These are phyloP conservation scores for Ustilago sp. DNA, from an alignment of 1,284 basidiomycete genomes.

Conservation along the genomic window DNA sequence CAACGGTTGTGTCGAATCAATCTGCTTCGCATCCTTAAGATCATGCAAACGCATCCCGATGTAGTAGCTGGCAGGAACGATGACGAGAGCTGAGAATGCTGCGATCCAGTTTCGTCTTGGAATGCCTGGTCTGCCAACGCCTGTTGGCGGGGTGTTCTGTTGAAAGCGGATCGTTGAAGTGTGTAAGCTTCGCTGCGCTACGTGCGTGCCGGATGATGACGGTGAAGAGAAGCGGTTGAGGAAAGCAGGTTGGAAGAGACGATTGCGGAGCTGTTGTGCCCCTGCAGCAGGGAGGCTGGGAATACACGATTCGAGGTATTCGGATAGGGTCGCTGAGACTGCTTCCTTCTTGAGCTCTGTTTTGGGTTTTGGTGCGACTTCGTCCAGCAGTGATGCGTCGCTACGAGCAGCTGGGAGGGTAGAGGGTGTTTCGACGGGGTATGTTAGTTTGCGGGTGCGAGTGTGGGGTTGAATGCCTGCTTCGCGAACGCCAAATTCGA, in stretches of 20 bases:
- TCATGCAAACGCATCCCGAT: conserved; percentile 38
- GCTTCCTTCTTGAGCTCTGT: conserved; percentile 20
- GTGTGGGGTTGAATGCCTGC: conserved; percentile 26
- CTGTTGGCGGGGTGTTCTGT: background rate
- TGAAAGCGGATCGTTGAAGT: conserved; percentile 9
- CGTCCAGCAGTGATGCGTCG: background rate
- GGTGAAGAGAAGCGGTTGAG: conserved; percentile 15
- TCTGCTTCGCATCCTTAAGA: conserved; percentile 20
- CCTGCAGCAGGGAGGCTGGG: conserved; percentile 7
- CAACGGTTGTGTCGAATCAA: conserved; percentile 19
- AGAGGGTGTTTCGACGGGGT: background rate
- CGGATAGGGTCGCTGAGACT: conserved; percentile 14
- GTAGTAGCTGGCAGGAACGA: conserved; percentile 44
- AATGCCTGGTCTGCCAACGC: conserved; percentile 2
- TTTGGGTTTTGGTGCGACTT: conserved; percentile 24
- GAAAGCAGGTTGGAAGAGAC: conserved; percentile 10
- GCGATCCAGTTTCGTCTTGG: conserved; percentile 48
- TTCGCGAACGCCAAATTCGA: conserved; percentile 37
- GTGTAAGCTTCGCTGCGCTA: conserved; percentile 6
- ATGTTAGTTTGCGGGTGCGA: conserved; percentile 4
- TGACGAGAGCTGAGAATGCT: conserved; percentile 40
- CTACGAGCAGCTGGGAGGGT: background rate
- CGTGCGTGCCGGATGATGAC: background rate
- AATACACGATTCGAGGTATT: conserved; percentile 23
- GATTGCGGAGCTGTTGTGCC: conserved; percentile 20